Evolutionary conservation across 306 rosid genomes (phyloP).

Genomic region (Gynostemma pentaphyllum): DNA sequence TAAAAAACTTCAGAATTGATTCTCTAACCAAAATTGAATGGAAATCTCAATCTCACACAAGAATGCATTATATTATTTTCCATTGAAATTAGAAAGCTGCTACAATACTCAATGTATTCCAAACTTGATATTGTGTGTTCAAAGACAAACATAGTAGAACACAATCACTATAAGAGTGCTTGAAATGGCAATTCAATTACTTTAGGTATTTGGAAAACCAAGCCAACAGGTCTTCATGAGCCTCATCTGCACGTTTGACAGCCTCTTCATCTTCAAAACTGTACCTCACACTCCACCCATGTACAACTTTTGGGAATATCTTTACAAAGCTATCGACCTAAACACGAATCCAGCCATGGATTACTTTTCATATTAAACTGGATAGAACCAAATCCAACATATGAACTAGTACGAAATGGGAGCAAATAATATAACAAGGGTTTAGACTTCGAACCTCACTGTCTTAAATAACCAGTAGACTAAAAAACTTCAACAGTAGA

Average conservation of each 20-base stretch:
- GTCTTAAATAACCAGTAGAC: too few species aligned
- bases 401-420: too few species aligned
- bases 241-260: conserved; percentile 48
- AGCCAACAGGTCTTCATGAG: conserved; percentile 48
- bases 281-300: conserved; percentile 57
- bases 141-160: background rate
- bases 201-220: conserved; percentile 31
- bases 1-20: too few species aligned
- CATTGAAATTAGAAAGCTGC: background rate
- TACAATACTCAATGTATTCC: background rate
- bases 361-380: background rate
- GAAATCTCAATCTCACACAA: background rate
- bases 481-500: too few species aligned
- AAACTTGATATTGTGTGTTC: background rate
- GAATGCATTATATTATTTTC: background rate
- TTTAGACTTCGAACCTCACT: too few species aligned
- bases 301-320: conserved; percentile 41
- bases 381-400: background rate
- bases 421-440: too few species aligned
- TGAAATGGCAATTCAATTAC: background rate
- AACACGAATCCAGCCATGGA: background rate
- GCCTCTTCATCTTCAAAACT: conserved; percentile 31
- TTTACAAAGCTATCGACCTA: conserved; percentile 49
- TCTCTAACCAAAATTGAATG: too few species aligned
- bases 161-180: background rate